Evolutionary conservation across 805 yeast genomes (phyloP).

Genomic region (Wickerhamomyces subpelliculosus): DNA sequence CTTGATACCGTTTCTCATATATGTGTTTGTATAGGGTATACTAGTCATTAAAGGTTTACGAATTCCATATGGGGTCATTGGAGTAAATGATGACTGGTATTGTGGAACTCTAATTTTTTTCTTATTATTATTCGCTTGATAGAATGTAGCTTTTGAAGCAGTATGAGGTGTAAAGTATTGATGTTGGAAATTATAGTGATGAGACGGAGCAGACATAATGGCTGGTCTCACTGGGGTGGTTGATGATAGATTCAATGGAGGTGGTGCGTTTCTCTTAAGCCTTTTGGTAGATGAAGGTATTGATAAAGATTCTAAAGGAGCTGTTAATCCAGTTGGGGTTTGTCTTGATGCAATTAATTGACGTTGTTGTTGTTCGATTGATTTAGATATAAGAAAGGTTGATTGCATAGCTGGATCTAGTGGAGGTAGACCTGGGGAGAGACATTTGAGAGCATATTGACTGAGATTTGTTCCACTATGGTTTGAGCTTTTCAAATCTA

Average conservation of each 20-base stretch:
- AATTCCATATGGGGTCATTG: not conserved
- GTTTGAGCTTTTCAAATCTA: constrained; percentile 11
- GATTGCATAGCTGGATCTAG: constrained; percentile 21
- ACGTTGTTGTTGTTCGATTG: constrained; percentile 22
- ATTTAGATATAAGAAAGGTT: constrained; percentile 18
- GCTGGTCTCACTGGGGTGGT: constrained; percentile 11
- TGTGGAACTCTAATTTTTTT: not conserved
- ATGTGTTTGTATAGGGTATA: not conserved
- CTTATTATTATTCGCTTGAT: no score
- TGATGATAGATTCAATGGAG: constrained; percentile 22
- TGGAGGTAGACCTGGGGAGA: constrained; percentile 24
- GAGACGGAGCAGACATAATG: constrained; percentile 28
- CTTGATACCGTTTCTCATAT: not conserved
- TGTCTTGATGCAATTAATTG: constrained; percentile 20
- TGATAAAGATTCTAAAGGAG: constrained; percentile 8
- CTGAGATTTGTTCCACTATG: no score
- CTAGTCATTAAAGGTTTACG: not conserved
- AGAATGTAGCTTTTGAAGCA: not conserved
- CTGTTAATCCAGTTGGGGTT: constrained; percentile 6
- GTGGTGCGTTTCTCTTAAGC: constrained; percentile 24
- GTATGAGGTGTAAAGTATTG: not conserved
- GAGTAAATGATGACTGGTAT: constrained; percentile 3
- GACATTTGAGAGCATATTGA: constrained; percentile 20
- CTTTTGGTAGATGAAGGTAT: constrained; percentile 20
- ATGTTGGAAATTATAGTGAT: constrained; percentile 14